Percentiles rank a stretch among this genome's conserved stretches.
Evolutionary conservation across 2,329 filamentous ascomycete genomes (phyloP).

Genomic region (Fusarium phyllophilum): DNA sequence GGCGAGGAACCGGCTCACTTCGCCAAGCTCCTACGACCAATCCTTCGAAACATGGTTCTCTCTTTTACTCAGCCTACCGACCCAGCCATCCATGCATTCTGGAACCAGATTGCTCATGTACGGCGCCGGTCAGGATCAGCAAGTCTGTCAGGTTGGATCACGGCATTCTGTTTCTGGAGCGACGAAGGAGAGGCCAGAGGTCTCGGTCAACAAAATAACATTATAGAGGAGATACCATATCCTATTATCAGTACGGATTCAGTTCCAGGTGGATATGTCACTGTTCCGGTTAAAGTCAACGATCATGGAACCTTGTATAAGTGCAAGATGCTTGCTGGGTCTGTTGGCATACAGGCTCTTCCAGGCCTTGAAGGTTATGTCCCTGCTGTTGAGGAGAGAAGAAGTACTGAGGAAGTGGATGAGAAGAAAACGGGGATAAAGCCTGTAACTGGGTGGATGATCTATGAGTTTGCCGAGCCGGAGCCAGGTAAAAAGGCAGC

Average conservation of each 20-base stretch:
- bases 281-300: background rate
- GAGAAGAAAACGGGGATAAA: background rate
- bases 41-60: background rate
- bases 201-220: background rate
- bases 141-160: background rate
- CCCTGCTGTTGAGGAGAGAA: rapidly evolving
- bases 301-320: rapidly evolving
- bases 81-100: background rate
- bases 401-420: rapidly evolving
- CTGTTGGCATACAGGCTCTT: background rate
- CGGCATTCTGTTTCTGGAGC: background rate
- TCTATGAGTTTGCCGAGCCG: background rate
- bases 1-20: background rate
- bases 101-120: background rate
- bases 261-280: background rate
- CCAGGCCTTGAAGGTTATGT: background rate
- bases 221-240: rapidly evolving
- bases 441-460: background rate
- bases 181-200: background rate
- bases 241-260: rapidly evolving
- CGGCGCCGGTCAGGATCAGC: rapidly evolving
- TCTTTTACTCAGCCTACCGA: background rate
- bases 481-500: background rate
- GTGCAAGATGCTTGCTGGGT: background rate
- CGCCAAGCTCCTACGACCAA: background rate